These are phyloP conservation scores for Phlyctochytrium planicorne DNA, from an alignment of 192 early-diverging fungal genomes.

Conservation along the genomic window DNA sequence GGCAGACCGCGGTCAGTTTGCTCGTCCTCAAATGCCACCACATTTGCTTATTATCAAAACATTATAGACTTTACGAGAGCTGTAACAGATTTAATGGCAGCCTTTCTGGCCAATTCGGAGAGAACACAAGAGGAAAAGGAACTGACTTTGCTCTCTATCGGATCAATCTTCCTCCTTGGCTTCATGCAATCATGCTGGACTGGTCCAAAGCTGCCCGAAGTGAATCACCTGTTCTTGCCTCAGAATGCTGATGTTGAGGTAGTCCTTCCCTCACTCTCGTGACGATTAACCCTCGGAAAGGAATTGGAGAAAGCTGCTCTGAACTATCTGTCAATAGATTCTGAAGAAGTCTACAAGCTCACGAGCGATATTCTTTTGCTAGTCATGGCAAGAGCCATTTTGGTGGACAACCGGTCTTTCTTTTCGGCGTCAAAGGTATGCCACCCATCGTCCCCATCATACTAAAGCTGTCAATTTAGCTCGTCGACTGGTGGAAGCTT, in stretches of 20 bases:
- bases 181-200: slow-evolving; percentile 91
- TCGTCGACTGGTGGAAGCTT: slow-evolving; percentile 72
- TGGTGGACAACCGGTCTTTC: slow-evolving; percentile 53
- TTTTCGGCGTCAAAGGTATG: slow-evolving; percentile 18
- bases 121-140: neutral
- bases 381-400: slow-evolving; percentile 60
- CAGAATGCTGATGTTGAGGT: slow-evolving; percentile 5
- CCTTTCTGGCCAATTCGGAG: neutral
- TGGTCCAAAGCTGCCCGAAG: slow-evolving; percentile 69
- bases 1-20: neutral
- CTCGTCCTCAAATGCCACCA: neutral
- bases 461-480: slow-evolving; percentile 16
- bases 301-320: slow-evolving; percentile 21
- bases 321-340: slow-evolving; percentile 64
- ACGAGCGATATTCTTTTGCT: slow-evolving; percentile 69
- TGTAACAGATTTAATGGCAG: neutral
- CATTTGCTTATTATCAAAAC: neutral
- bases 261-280: neutral
- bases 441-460: slow-evolving; percentile 18
- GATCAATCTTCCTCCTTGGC: slow-evolving; percentile 67
- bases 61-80: neutral
- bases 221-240: slow-evolving; percentile 61
- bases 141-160: slow-evolving; percentile 52
- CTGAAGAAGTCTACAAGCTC: slow-evolving; percentile 83
- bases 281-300: neutral